Evolutionary conservation across 2,329 filamentous ascomycete genomes (phyloP).

Genomic region (Aulographum hederae): DNA sequence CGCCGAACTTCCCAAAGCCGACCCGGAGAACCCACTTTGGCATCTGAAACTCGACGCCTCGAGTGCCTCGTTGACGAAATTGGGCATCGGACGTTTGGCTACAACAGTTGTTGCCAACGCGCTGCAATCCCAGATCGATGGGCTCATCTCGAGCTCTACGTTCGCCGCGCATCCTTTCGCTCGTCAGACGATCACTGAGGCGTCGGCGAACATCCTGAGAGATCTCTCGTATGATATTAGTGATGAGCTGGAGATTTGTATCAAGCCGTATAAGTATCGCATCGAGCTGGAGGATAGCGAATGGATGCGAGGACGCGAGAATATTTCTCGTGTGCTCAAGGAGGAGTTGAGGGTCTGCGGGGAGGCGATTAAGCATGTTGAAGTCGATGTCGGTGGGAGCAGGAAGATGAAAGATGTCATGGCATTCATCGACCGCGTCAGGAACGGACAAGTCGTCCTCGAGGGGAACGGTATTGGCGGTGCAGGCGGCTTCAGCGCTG

Average conservation of each 20-base stretch:
- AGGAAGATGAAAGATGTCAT: constrained; percentile 82
- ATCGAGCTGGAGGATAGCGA: constrained; percentile 87
- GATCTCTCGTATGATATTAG: constrained; percentile 94
- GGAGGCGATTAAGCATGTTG: constrained; percentile 53
- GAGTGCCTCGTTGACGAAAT: constrained; percentile 74
- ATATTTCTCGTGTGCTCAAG: constrained; percentile 64
- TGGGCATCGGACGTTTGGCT: constrained; percentile 81
- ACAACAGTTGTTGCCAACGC: constrained; percentile 79
- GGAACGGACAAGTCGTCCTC: constrained; percentile 67
- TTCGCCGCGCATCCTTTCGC: constrained; percentile 87
- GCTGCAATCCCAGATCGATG: constrained; percentile 71
- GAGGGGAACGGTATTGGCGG: constrained; percentile 72
- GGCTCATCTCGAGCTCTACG: constrained; percentile 59
- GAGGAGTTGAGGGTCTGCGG: constrained; percentile 76
- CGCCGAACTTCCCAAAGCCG: constrained; percentile 64
- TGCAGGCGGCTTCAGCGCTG: constrained; percentile 82
- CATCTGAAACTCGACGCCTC: constrained; percentile 86
- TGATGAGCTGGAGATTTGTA: constrained; percentile 96
- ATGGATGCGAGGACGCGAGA: constrained; percentile 72
- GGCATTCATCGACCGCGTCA: constrained; percentile 73
- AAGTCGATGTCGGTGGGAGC: constrained; percentile 60
- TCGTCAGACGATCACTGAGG: constrained; percentile 79
- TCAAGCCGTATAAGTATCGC: constrained; percentile 97
- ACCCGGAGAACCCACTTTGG: constrained; percentile 78
- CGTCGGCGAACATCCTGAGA: constrained; percentile 74